These are phyloP conservation scores for Yamadazyma friedrichii DNA, from an alignment of 1,139 yeast species.

Conservation along the genomic window DNA sequence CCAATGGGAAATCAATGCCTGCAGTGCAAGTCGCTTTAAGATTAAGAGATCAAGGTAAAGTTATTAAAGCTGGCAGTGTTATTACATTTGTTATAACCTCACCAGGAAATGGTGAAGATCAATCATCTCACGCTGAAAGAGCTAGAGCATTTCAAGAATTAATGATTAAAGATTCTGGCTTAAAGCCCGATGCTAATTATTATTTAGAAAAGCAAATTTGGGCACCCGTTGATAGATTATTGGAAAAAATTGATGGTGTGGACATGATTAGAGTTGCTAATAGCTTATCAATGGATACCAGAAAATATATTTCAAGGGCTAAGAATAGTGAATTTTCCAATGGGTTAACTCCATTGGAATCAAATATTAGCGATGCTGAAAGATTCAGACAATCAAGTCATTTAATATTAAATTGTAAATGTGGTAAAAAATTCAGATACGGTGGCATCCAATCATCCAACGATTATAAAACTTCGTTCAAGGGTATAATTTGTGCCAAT, in stretches of 20 bases:
- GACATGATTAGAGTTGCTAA: slow-evolving; percentile 78
- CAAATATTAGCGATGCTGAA: slow-evolving; percentile 78
- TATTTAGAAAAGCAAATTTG: slow-evolving; percentile 87
- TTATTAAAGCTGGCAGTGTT: slow-evolving; percentile 85
- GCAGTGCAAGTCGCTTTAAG: slow-evolving; percentile 91
- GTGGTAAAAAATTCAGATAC: slow-evolving; percentile 61
- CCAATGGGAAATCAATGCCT: slow-evolving; percentile 83
- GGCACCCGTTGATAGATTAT: slow-evolving; percentile 86
- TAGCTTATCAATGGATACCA: slow-evolving; percentile 74
- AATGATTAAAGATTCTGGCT: slow-evolving; percentile 45
- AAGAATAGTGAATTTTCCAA: slow-evolving; percentile 32
- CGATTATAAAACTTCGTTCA: slow-evolving; percentile 57
- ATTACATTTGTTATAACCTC: slow-evolving; percentile 79
- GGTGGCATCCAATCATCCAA: slow-evolving; percentile 71
- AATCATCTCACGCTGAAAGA: slow-evolving; percentile 58
- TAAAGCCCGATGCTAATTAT: slow-evolving; percentile 71
- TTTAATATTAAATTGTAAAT: slow-evolving; percentile 60
- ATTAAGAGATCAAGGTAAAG: slow-evolving; percentile 75
- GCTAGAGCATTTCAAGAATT: slow-evolving; percentile 80
- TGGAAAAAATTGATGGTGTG: slow-evolving; percentile 84
- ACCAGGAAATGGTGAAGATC: slow-evolving; percentile 33
- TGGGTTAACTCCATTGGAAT: slow-evolving; percentile 73
- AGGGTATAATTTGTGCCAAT: slow-evolving; percentile 68
- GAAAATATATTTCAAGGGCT: slow-evolving; percentile 54
- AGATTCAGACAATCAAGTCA: slow-evolving; percentile 68